A percentile compares a stretch with the other conserved stretches of the same genome.
These are phyloP conservation scores for Cryptococcus sp. DNA, from an alignment of 1,284 basidiomycete species.

Conservation along the genomic window DNA sequence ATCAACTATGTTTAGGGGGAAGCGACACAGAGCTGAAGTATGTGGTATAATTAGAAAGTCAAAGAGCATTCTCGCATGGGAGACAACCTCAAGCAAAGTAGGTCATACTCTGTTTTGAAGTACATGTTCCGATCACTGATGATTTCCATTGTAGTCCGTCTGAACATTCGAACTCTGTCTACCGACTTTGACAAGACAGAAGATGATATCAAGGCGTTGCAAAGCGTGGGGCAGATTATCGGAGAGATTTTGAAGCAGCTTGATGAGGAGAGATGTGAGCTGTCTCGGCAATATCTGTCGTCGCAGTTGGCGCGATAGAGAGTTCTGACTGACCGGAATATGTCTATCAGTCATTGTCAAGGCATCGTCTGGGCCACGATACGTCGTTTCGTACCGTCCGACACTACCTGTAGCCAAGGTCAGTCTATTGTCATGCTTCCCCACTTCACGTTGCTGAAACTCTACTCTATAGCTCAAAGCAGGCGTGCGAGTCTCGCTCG, in stretches of 20 bases:
- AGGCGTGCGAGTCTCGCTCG: slow-evolving; percentile 92
- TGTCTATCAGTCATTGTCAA: slow-evolving; percentile 86
- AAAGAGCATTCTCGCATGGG: slow-evolving; percentile 78
- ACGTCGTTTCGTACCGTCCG: slow-evolving; percentile 97
- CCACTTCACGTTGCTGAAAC: neutral
- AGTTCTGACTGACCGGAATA: slow-evolving; percentile 1
- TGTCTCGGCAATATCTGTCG: neutral
- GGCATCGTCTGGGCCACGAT: slow-evolving; percentile 95
- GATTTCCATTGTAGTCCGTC: slow-evolving; percentile 35
- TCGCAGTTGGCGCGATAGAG: too few relatives aligned
- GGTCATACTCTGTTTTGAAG: slow-evolving; percentile 42
- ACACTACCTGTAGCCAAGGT: slow-evolving; percentile 82
- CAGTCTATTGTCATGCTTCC: slow-evolving; percentile 10
- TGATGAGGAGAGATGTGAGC: slow-evolving; percentile 93
- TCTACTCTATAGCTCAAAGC: slow-evolving; percentile 68
- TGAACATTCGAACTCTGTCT: slow-evolving; percentile 75
- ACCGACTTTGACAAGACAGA: slow-evolving; percentile 93
- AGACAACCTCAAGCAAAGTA: slow-evolving; percentile 82
- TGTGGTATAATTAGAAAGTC: slow-evolving; percentile 70
- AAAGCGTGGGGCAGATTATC: slow-evolving; percentile 98
- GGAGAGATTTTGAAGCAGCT: slow-evolving; percentile 99
- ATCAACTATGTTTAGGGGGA: neutral
- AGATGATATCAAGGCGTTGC: slow-evolving; percentile 98
- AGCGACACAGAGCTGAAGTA: slow-evolving; percentile 13
- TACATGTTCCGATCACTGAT: neutral